A percentile compares a stretch with the other conserved stretches of the same genome.
These are phyloP conservation scores for Lactarius evosmus DNA, from an alignment of 768 basidiomycete species.

Conservation along the genomic window DNA sequence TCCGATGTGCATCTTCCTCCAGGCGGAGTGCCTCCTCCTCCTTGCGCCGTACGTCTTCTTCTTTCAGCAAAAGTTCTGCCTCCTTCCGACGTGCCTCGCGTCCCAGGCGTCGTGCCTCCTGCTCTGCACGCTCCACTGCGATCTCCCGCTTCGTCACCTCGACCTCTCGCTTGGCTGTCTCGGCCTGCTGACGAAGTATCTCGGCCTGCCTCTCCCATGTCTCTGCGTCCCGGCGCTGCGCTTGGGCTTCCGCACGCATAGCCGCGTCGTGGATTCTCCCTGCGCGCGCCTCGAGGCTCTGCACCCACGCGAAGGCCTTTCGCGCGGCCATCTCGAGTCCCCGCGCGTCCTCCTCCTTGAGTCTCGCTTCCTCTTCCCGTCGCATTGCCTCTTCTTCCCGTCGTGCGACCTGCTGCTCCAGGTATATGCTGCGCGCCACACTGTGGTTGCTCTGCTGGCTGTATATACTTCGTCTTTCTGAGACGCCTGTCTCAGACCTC, in stretches of 20 bases:
- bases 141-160: constrained; percentile 12
- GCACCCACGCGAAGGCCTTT: constrained; percentile 17
- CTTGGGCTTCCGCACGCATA: constrained; percentile 11
- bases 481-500: constrained; percentile 10
- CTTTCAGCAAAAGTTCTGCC: constrained; percentile 9
- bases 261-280: constrained; percentile 15
- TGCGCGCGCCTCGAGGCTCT: constrained; percentile 14
- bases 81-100: constrained; percentile 18
- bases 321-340: constrained; percentile 19
- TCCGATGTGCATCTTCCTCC: constrained; percentile 15
- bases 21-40: constrained; percentile 10
- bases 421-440: constrained; percentile 9
- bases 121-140: constrained; percentile 12
- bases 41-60: constrained; percentile 9
- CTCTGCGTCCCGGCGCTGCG: constrained; percentile 11
- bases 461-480: constrained; percentile 5
- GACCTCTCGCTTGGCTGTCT: constrained; percentile 13
- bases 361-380: constrained; percentile 11
- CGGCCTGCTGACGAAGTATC: constrained; percentile 10
- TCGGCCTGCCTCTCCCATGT: constrained; percentile 19
- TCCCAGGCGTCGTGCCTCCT: constrained; percentile 7
- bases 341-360: constrained; percentile 12
- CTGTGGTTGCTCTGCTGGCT: constrained; percentile 18
- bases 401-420: constrained; percentile 18
- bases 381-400: constrained; percentile 17